phyloP scores from a whole-genome alignment of 768 basidiomycete species.

The Hortiboletus campestris region DNA sequence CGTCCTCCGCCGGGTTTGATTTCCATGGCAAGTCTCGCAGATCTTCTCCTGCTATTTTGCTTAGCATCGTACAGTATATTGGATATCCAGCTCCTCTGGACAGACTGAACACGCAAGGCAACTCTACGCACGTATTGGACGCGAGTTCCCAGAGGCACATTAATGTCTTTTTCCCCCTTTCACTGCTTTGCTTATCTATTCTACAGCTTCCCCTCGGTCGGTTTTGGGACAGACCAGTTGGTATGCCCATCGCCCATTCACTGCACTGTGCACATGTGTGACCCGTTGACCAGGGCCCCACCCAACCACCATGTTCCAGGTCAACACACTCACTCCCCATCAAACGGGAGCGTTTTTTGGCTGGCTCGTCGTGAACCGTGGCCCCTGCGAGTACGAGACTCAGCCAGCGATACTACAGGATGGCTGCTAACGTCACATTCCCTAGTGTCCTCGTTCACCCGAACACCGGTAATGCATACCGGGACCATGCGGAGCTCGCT shows the following conservation, averaged over 20 bases:
- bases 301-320: constrained; percentile 70
- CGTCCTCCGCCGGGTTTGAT: constrained; percentile 62
- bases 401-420: background rate
- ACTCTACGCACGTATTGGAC: constrained; percentile 55
- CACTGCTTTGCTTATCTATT: background rate
- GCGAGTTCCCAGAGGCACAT: constrained; percentile 77
- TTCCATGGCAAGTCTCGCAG: constrained; percentile 55
- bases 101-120: constrained; percentile 50
- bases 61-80: constrained; percentile 50
- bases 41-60: background rate
- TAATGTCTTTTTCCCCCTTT: background rate
- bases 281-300: constrained; percentile 50
- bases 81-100: constrained; percentile 44
- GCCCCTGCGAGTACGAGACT: constrained; percentile 65
- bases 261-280: background rate
- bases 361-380: constrained; percentile 65
- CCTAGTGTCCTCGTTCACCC: constrained; percentile 68
- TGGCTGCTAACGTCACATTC: background rate
- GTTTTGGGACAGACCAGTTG: constrained; percentile 62
- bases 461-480: constrained; percentile 55
- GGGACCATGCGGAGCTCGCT: constrained; percentile 61
- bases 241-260: constrained; percentile 33
- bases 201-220: constrained; percentile 56
- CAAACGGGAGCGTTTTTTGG: constrained; percentile 69
- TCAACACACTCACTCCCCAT: constrained; percentile 64